Conservation (phyloP, 345 rosid species). For the Theobroma cacao region DNA sequence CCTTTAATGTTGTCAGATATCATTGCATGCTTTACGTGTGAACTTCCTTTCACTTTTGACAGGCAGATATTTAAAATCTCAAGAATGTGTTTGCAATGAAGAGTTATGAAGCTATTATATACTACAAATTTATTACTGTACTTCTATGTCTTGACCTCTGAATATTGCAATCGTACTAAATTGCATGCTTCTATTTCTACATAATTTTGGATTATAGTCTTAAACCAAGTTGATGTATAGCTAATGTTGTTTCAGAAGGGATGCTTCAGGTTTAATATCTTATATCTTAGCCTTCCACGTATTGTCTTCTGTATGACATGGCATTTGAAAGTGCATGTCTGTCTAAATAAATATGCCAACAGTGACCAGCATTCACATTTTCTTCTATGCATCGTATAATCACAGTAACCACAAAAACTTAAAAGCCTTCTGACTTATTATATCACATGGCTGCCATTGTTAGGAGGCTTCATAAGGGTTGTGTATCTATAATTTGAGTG, state of each 20-base stretch:
- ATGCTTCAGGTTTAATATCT: neutral
- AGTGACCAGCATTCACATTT: neutral
- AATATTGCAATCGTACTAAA: neutral
- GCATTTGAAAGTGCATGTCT: neutral
- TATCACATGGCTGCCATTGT: no score
- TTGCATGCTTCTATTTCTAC: neutral
- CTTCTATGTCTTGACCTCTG: neutral
- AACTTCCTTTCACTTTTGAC: no score
- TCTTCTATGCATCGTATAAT: neutral
- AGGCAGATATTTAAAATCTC: no score
- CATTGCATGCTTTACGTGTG: no score
- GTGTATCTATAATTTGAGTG: no score
- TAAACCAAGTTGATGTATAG: neutral
- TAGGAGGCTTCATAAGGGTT: no score
- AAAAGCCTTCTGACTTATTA: no score
- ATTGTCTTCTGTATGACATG: neutral
- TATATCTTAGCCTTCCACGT: neutral
- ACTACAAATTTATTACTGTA: neutral
- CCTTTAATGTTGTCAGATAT: no score
- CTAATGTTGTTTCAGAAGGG: neutral
- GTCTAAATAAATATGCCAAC: neutral
- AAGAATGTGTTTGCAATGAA: no score
- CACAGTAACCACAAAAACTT: no score
- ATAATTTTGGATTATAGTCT: neutral
- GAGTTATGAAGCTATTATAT: no score